These are phyloP conservation scores for Blastocystis sp. DNA, from an alignment of 352 stramenopile genomes.

Conservation along the genomic window DNA sequence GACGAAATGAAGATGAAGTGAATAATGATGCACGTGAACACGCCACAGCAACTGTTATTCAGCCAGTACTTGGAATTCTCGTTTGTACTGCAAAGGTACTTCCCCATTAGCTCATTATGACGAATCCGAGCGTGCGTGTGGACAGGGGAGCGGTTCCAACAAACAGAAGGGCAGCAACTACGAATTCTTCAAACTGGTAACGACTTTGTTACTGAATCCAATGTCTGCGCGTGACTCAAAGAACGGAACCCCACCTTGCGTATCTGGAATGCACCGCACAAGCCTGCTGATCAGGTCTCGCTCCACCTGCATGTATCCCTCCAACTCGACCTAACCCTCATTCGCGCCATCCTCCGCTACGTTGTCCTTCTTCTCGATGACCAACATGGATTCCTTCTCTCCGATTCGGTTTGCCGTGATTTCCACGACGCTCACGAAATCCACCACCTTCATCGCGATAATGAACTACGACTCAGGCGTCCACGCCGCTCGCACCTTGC, in stretches of 20 bases:
- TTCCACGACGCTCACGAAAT: slow-evolving; percentile 46
- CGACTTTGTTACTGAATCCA: not conserved
- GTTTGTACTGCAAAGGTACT: slow-evolving; percentile 43
- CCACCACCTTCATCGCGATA: slow-evolving; percentile 65
- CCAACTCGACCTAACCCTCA: slow-evolving; percentile 24
- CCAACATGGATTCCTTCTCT: slow-evolving; percentile 27
- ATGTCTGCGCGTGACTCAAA: slow-evolving; percentile 43
- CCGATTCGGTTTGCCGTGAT: slow-evolving; percentile 14
- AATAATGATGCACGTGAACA: slow-evolving; percentile 59
- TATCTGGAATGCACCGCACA: slow-evolving; percentile 22
- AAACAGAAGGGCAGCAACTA: not conserved
- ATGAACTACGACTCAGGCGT: slow-evolving; percentile 32
- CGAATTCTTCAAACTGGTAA: not conserved
- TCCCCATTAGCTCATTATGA: not conserved
- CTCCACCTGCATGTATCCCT: slow-evolving; percentile 46
- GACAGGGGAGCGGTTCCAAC: too few species aligned
- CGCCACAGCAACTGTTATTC: slow-evolving; percentile 44
- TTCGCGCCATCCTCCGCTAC: not conserved
- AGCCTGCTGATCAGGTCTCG: slow-evolving; percentile 46
- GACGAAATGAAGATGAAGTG: slow-evolving; percentile 39
- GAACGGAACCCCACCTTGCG: not conserved
- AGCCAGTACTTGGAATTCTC: slow-evolving; percentile 59
- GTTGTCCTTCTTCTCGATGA: slow-evolving; percentile 12
- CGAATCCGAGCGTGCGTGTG: too few species aligned
- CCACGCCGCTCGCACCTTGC: not conserved